Evolutionary conservation across 2,329 filamentous ascomycete genomes (phyloP).

Genomic region (Delphinella strobiligena): DNA sequence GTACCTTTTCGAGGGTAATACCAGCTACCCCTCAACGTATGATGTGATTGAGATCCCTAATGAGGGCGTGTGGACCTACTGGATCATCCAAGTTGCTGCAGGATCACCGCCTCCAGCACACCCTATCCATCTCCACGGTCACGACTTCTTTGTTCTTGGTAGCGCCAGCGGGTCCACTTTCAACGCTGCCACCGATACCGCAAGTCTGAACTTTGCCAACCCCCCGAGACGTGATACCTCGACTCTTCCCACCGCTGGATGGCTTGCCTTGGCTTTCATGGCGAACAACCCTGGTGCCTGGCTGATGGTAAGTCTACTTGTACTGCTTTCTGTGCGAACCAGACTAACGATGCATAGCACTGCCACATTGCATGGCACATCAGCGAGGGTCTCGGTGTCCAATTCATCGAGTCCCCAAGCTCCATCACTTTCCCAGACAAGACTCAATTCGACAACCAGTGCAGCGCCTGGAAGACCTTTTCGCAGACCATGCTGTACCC

Average conservation of each 20-base stretch:
- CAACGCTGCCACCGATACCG: constrained; percentile 15
- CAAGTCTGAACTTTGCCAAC: constrained; percentile 26
- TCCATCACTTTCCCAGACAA: constrained; percentile 19
- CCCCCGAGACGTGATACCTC: constrained; percentile 39
- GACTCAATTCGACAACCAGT: constrained; percentile 17
- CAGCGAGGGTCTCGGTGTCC: constrained; percentile 43
- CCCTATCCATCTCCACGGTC: constrained; percentile 20
- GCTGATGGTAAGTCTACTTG: constrained; percentile 25
- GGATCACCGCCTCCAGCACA: constrained; percentile 10
- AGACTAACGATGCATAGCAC: no score
- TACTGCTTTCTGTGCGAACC: background rate
- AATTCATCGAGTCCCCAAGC: constrained; percentile 37
- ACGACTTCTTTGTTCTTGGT: constrained; percentile 23
- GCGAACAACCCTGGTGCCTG: constrained; percentile 44
- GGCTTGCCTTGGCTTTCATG: constrained; percentile 38
- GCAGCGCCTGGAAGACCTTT: constrained; percentile 24
- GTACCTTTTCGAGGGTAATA: constrained; percentile 29
- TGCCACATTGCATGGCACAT: constrained; percentile 50
- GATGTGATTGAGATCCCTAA: constrained; percentile 30
- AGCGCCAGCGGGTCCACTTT: constrained; percentile 19
- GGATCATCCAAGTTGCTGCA: constrained; percentile 32
- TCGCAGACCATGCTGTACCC: constrained; percentile 19
- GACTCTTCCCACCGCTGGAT: constrained; percentile 32
- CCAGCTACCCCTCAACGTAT: constrained; percentile 25
- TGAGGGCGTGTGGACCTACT: constrained; percentile 32